phyloP scores from a whole-genome alignment of 2,329 filamentous ascomycete species.

The Scopulariopsis brevicaulis region DNA sequence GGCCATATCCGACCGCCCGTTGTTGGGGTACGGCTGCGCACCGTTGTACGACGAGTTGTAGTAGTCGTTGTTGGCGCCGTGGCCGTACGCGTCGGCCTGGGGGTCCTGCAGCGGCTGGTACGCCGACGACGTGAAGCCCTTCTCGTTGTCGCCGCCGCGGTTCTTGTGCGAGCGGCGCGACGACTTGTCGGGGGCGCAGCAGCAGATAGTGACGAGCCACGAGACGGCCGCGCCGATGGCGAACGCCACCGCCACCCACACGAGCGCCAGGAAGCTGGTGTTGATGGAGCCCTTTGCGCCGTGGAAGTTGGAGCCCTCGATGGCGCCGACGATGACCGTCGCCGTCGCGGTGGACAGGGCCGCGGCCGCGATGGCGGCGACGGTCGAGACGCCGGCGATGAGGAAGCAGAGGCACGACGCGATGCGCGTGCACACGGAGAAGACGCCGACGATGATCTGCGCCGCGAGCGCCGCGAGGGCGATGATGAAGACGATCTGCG shows the following conservation, averaged over 20 bases:
- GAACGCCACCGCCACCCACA: conserved; percentile 75
- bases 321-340: conserved; percentile 53
- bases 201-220: conserved; percentile 89
- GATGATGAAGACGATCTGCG: conserved; percentile 69
- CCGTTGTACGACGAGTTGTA: conserved; percentile 16
- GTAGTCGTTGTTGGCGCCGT: conserved; percentile 13
- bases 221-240: conserved; percentile 68
- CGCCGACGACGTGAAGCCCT: conserved; percentile 29
- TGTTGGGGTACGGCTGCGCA: conserved; percentile 24
- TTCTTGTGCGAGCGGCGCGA: conserved; percentile 19
- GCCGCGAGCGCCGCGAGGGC: conserved; percentile 57
- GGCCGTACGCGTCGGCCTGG: conserved; percentile 10
- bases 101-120: conserved; percentile 35
- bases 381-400: conserved; percentile 50
- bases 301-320: conserved; percentile 57
- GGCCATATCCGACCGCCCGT: conserved; percentile 36
- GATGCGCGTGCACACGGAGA: conserved; percentile 72
- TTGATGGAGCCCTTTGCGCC: conserved; percentile 58
- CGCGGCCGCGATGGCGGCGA: conserved; percentile 49
- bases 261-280: conserved; percentile 54
- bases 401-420: conserved; percentile 77
- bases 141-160: conserved; percentile 32
- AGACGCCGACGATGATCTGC: conserved; percentile 68
- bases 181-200: conserved; percentile 50
- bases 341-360: conserved; percentile 66